These are phyloP conservation scores for Cinnamomum micranthum DNA, from an alignment of 164 flowering plant genomes.

Conservation along the genomic window DNA sequence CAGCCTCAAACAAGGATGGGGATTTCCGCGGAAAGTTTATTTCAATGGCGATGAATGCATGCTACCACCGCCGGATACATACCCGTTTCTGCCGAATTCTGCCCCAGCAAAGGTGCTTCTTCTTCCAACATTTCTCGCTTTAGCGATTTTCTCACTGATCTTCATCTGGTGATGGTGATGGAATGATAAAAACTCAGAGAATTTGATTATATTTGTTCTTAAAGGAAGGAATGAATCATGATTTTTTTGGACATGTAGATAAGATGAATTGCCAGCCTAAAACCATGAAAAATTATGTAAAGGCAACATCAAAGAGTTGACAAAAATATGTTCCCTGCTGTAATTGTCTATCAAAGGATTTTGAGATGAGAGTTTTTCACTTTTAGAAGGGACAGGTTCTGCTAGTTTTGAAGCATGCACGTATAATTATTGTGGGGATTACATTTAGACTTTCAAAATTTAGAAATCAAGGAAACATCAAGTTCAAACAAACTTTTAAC, in stretches of 20 bases:
- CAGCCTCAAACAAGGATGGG: conserved; percentile 77
- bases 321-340: background rate
- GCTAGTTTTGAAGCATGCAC: too few species aligned
- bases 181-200: background rate
- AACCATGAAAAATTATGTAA: background rate
- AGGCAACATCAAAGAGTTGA: background rate
- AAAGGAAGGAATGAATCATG: background rate
- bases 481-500: too few species aligned
- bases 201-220: conserved; percentile 3
- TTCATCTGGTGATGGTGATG: conserved; percentile 26
- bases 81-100: conserved; percentile 67
- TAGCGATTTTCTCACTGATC: conserved; percentile 21
- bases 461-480: too few species aligned
- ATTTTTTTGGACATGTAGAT: conserved; percentile 9
- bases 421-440: too few species aligned
- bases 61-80: conserved; percentile 73
- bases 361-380: too few species aligned
- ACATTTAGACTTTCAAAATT: too few species aligned
- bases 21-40: conserved; percentile 73
- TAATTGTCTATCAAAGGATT: background rate
- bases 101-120: conserved; percentile 24
- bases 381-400: too few species aligned
- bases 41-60: conserved; percentile 85
- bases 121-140: conserved; percentile 17
- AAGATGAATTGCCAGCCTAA: background rate